These are phyloP conservation scores for Condylostoma magnum DNA, from an alignment of 169 alveolate species.

Conservation along the genomic window DNA sequence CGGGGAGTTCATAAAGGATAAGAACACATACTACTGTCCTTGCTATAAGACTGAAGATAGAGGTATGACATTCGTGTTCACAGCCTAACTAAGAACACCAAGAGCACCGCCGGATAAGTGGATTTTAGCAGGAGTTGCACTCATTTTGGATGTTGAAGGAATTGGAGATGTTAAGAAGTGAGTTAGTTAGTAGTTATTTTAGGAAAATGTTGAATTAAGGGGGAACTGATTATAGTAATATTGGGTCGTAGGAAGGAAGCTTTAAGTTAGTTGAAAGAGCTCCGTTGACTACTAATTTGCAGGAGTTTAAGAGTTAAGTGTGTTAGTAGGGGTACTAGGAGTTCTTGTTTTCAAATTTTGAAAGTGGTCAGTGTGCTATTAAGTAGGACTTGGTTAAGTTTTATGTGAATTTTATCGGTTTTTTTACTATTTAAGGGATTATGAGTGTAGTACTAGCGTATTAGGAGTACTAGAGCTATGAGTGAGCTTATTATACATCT, in stretches of 20 bases:
- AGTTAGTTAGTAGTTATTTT: no score
- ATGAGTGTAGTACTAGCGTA: not conserved
- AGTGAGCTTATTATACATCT: not conserved
- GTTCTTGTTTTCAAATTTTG: no score
- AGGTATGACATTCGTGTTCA: constrained; percentile 92
- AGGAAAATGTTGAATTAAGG: no score
- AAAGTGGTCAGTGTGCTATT: no score
- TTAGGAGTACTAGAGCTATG: not conserved
- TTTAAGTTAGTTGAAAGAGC: no score
- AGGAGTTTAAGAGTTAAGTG: no score
- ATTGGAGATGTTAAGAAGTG: constrained; percentile 71
- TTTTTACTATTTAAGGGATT: not conserved
- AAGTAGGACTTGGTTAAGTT: no score
- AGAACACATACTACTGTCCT: constrained; percentile 90
- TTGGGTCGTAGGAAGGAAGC: no score
- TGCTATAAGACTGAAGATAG: constrained; percentile 92
- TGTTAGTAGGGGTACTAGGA: no score
- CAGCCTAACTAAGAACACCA: constrained; percentile 91
- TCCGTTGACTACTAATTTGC: no score
- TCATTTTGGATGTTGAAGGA: constrained; percentile 93
- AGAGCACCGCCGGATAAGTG: constrained; percentile 93
- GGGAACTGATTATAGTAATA: no score
- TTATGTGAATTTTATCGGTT: no score
- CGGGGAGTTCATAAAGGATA: constrained; percentile 85
- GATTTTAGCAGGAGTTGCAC: constrained; percentile 96